Conservation (phyloP, 805 yeast genomes). For the Kodamaea kaohsiungensis region DNA sequence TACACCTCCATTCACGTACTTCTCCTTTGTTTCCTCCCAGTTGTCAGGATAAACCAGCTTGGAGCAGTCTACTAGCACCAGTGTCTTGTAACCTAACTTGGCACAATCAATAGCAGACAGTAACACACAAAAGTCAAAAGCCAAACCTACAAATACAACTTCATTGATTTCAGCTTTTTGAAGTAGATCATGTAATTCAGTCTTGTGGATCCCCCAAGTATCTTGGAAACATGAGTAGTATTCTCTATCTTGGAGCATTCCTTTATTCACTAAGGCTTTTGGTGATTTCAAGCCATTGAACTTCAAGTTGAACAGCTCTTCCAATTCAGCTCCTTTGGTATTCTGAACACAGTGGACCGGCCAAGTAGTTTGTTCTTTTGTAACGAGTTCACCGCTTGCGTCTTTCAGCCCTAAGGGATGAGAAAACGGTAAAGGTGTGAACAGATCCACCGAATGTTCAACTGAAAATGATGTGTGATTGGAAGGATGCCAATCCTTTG, state of each 20-base stretch:
- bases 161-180: slow-evolving; percentile 48
- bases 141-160: slow-evolving; percentile 78
- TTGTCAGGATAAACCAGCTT: slow-evolving; percentile 55
- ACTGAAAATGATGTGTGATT: slow-evolving; percentile 83
- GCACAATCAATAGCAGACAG: slow-evolving; percentile 74
- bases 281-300: slow-evolving; percentile 35
- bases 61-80: slow-evolving; percentile 57
- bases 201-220: slow-evolving; percentile 68
- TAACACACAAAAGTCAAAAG: slow-evolving; percentile 84
- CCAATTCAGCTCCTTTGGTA: slow-evolving; percentile 65
- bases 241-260: slow-evolving; percentile 70
- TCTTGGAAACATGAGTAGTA: slow-evolving; percentile 88
- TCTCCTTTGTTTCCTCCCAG: slow-evolving; percentile 18
- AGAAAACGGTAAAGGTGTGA: slow-evolving; percentile 44
- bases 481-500: slow-evolving; percentile 88
- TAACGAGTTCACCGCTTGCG: slow-evolving; percentile 23
- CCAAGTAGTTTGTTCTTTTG: slow-evolving; percentile 62
- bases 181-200: slow-evolving; percentile 60
- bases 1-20: neutral
- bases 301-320: slow-evolving; percentile 44
- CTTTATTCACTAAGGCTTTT: slow-evolving; percentile 60
- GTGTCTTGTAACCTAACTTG: slow-evolving; percentile 59
- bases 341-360: slow-evolving; percentile 88
- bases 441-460: slow-evolving; percentile 56
- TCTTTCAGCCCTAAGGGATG: slow-evolving; percentile 48